Evolutionary conservation across 2,329 filamentous ascomycete species (phyloP), one percentile per base, ranked within the genome.

Genomic region (Colletotrichum sublineola): DNA sequence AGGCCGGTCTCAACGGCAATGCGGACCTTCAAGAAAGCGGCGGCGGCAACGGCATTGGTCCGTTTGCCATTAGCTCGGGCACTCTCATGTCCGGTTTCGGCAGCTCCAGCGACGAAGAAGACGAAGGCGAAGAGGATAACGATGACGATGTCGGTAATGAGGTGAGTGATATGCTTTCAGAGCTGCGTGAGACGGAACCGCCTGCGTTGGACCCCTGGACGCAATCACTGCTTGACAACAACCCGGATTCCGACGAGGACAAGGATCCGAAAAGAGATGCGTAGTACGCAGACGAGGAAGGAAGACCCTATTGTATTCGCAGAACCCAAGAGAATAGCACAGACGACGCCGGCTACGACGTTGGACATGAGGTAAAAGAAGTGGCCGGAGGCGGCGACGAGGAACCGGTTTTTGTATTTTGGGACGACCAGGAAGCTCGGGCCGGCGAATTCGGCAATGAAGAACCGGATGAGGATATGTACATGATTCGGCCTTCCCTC

Each of bases 81-180:
- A 92, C 93, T 40, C 85, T 97, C 73, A 89, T 96, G 82, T 96
- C 94, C 79, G 95, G 95, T 64, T 98, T 98, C 82, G 95, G 94
- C 79, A 97, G 95, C 83, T 96, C 94, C 61, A 97, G 95, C 78
- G 95, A 97, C 77, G 96, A 98, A 82, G 96, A 98, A 76, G 96
- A 98, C 75, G 96, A 98, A 77, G 96, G 98, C 74, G 93, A 94
- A 83, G 94, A 97, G 73, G 93, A 94, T 70, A 93, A 93, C 75
- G 92, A 96, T 75, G 93, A 94, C 76, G 92, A 94, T 74, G 89
- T 90, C 50, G 89, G 88, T 79, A 90, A 87, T 74, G 90, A 92
- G 90, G 90, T 92, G 83, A 88, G 90, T 86, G 68, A 77, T 79
- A 78, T 73, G 69, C 69, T 74, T 55, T 75, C 67, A 61, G 73